Base-by-base conservation (phyloP, 441 rosid species). In the Aquilaria agallochum region DNA sequence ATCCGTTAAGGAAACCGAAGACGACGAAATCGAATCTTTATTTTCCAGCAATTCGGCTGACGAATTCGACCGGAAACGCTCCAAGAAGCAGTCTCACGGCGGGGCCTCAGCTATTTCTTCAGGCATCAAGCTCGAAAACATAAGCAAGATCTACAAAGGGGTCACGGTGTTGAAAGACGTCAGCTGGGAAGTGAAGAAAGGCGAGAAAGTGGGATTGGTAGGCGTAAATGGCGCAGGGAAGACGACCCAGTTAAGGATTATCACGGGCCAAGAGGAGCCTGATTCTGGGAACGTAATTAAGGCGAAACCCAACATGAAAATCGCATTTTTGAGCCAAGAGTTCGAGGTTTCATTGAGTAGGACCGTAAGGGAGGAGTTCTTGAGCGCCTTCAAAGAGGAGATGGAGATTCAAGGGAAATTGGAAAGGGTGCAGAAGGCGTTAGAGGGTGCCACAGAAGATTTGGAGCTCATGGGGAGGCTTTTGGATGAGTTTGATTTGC, bases 191-290 rank as follows among this genome's bases (percentile, higher is more conserved):
- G 97, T 93, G 56, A 93, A 88, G 63, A 90, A 72, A 59, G 98
- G 96, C 0, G 97, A 90, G 73, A 93, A 90, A 61, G 97, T 93
- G 0, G 98, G 97, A 9, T 65, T 93, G n/a, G 97, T 93, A 0
- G 98, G 98, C 1, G 95, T 93, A 4, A 93, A 93, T 53, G 98
- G 98, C 5, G 97, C 98, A 0, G 98, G 98, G 27, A 93, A 93
- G 74, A 93, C 97, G 34, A 93, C 97, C 52, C 98, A 93, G 80
- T 63, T 90, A 80, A 88, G 90, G 74, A 93, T 93, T 54, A 93
- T 90, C 49, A 53, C 96, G 0, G 97, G 96, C 7, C 83, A 72
- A 53, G 98, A 93, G 53, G 91, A 86, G 42, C 89, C 98, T 9
- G 97, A 90, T 78, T 79, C 91, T 27, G 98, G 98, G 9, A 86